Percentiles rank a stretch among this genome's conserved stretches.
These are phyloP conservation scores for Trichoderma sp. DNA, from an alignment of 2,329 filamentous ascomycete species.

Conservation along the genomic window DNA sequence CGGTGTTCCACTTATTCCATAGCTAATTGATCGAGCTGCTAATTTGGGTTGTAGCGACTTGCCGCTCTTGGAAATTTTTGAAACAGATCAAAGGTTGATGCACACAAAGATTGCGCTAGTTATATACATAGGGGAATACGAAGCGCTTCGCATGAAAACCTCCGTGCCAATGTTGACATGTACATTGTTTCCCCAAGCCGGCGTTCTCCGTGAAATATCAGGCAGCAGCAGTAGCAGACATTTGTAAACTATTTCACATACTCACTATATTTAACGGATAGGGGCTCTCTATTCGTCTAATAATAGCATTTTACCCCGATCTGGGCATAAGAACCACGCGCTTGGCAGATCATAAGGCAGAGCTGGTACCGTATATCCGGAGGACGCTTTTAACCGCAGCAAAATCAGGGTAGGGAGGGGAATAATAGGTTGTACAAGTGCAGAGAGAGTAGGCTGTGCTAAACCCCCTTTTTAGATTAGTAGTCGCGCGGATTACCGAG, in stretches of 20 bases:
- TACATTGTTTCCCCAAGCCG: not conserved
- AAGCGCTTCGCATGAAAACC: not conserved
- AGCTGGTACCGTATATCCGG: not conserved
- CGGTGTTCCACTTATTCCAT: not conserved
- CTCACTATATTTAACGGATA: not conserved
- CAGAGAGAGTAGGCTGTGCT: not conserved
- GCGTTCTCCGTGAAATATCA: not conserved
- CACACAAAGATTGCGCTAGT: not conserved
- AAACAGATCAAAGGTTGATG: not conserved
- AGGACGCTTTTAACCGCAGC: not conserved
- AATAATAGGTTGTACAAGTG: not conserved
- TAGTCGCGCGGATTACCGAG: not conserved
- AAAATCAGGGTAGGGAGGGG: not conserved
- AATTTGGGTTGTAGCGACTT: not conserved
- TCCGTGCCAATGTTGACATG: not conserved
- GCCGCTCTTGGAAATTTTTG: not conserved
- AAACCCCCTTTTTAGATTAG: not conserved
- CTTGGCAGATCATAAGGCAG: not conserved
- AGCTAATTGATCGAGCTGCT: not conserved
- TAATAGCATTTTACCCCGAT: not conserved
- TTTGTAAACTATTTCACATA: not conserved
- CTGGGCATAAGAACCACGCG: not conserved
- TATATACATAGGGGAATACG: not conserved
- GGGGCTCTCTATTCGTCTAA: not conserved
- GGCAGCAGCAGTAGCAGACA: not conserved